These are phyloP conservation scores for Sugiyamaella qingdaonensis DNA, from an alignment of 805 yeast genomes.

Conservation along the genomic window DNA sequence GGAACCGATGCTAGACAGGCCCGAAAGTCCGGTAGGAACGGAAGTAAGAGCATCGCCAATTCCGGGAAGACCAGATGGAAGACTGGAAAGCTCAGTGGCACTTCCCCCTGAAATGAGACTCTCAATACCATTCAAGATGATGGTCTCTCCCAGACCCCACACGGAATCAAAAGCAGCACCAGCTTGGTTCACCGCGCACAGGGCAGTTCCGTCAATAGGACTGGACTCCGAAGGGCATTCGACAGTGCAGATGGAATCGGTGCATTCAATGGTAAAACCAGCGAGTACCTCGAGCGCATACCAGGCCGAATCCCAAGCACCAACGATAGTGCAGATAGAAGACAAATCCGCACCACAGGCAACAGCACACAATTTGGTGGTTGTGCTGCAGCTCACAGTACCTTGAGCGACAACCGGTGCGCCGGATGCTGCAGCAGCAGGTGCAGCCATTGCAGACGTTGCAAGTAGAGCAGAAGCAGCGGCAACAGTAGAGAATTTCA, in stretches of 20 bases:
- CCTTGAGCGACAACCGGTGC: constrained; percentile 2
- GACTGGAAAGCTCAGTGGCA: constrained; percentile 3
- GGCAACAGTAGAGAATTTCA: constrained; percentile 17
- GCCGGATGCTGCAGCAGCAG: neutral
- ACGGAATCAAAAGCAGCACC: constrained; percentile 11
- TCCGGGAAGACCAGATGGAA: constrained; percentile 8
- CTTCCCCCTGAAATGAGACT: neutral
- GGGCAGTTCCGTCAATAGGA: constrained; percentile 5
- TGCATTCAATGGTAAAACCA: constrained; percentile 14
- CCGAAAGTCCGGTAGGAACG: constrained; percentile 5
- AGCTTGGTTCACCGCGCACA: constrained; percentile 8
- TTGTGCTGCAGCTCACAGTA: constrained; percentile 12
- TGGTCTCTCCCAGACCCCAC: constrained; percentile 12
- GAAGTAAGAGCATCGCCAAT: neutral
- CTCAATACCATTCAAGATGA: constrained; percentile 5
- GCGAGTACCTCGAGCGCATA: constrained; percentile 16
- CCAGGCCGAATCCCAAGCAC: constrained; percentile 15
- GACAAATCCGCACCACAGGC: constrained; percentile 11
- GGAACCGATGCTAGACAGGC: neutral
- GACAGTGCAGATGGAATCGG: constrained; percentile 14
- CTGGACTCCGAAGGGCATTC: constrained; percentile 11
- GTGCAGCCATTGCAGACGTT: constrained; percentile 9
- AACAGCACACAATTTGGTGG: constrained; percentile 14
- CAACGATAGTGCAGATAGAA: constrained; percentile 13
- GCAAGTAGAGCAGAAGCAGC: constrained; percentile 13